Evolutionary conservation across 768 basidiomycete species (phyloP).

Genomic region (Termitomyces sp.): DNA sequence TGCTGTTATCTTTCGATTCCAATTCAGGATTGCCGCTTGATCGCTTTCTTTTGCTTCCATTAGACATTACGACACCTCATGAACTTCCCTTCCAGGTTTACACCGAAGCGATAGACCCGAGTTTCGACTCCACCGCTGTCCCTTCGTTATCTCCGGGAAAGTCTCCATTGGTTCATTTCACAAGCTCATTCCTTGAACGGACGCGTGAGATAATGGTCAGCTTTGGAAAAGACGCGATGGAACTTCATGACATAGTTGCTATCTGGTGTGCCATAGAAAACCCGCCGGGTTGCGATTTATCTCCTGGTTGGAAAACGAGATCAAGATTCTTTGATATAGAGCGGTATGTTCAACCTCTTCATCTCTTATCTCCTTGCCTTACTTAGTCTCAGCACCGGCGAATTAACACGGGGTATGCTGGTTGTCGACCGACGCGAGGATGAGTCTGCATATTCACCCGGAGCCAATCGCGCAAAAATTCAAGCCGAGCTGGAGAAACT

Average conservation of each 20-base stretch:
- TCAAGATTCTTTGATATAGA: slow-evolving; percentile 63
- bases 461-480: slow-evolving; percentile 58
- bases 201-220: slow-evolving; percentile 72
- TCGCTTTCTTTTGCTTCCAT: slow-evolving; percentile 63
- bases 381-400: slow-evolving; percentile 43
- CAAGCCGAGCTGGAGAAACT: slow-evolving; percentile 46
- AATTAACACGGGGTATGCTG: slow-evolving; percentile 83
- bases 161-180: slow-evolving; percentile 66
- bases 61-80: slow-evolving; percentile 82
- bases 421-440: slow-evolving; percentile 76
- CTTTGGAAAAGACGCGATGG: slow-evolving; percentile 82
- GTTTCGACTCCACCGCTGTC: slow-evolving; percentile 41
- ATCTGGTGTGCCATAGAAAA: slow-evolving; percentile 83
- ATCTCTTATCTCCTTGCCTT: neutral
- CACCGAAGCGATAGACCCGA: slow-evolving; percentile 50
- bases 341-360: slow-evolving; percentile 35
- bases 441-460: slow-evolving; percentile 57
- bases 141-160: slow-evolving; percentile 49
- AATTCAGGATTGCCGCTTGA: slow-evolving; percentile 52
- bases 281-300: slow-evolving; percentile 40
- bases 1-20: slow-evolving; percentile 42
- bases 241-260: slow-evolving; percentile 86
- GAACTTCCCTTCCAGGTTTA: slow-evolving; percentile 71
- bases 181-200: slow-evolving; percentile 72
- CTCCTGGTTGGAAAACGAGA: slow-evolving; percentile 51